Evolutionary conservation across 2,329 filamentous ascomycete species (phyloP).

Genomic region (Microcyclosporella mali): DNA sequence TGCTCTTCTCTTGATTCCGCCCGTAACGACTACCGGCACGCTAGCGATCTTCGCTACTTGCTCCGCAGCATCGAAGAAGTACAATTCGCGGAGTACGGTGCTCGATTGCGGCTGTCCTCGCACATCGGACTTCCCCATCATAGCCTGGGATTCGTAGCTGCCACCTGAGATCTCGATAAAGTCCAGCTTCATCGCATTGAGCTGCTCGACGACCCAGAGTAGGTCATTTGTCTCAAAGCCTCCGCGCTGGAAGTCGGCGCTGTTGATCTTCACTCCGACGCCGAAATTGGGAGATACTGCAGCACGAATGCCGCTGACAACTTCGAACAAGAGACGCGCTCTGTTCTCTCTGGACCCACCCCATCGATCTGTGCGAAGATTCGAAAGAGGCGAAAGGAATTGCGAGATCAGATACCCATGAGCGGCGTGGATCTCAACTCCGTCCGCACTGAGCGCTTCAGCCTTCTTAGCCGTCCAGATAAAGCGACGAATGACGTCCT

Average conservation of each 20-base stretch:
- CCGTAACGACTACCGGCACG: constrained; percentile 14
- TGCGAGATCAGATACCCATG: constrained; percentile 37
- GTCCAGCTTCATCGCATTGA: constrained; percentile 11
- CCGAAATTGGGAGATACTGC: constrained; percentile 10
- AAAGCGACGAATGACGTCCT: constrained; percentile 11
- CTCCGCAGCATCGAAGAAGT: constrained; percentile 13
- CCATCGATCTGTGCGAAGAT: constrained; percentile 34
- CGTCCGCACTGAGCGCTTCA: constrained; percentile 20
- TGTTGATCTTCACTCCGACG: constrained; percentile 16
- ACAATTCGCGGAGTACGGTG: constrained; percentile 11
- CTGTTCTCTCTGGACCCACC: constrained; percentile 36
- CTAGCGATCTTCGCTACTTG: constrained; percentile 7
- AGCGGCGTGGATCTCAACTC: constrained; percentile 22
- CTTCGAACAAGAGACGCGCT: constrained; percentile 31
- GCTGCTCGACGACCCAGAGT: constrained; percentile 7
- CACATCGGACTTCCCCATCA: constrained; percentile 3
- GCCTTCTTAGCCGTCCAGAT: constrained; percentile 29
- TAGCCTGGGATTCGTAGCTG: constrained; percentile 9
- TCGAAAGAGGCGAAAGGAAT: constrained; percentile 34
- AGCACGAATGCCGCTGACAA: constrained; percentile 22
- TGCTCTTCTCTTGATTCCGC: constrained; percentile 7
- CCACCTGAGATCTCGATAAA: constrained; percentile 16
- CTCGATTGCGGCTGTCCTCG: constrained; percentile 6
- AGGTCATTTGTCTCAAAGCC: constrained; percentile 12
- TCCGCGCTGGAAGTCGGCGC: constrained; percentile 11